These are phyloP conservation scores for Rasamsonia emersonii DNA, from an alignment of 2,329 filamentous ascomycete species.

Conservation along the genomic window DNA sequence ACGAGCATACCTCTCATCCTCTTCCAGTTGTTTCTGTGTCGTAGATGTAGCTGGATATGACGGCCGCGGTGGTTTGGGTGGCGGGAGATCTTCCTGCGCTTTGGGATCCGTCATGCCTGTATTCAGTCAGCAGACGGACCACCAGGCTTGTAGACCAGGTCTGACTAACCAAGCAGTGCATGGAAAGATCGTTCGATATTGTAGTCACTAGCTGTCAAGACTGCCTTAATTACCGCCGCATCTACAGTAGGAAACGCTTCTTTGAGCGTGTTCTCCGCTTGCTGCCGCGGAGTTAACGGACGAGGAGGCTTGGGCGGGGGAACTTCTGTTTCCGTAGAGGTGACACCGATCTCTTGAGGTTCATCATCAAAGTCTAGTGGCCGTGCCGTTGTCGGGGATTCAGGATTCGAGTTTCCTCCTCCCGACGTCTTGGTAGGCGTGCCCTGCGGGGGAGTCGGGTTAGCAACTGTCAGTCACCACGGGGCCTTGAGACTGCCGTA, in stretches of 20 bases:
- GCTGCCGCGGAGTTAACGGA: conserved; percentile 69
- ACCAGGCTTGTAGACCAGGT: no score
- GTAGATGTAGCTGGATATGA: conserved; percentile 43
- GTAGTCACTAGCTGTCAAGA: conserved; percentile 76
- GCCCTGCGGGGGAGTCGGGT: conserved; percentile 14
- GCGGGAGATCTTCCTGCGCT: conserved; percentile 58
- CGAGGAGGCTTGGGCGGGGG: conserved; percentile 77
- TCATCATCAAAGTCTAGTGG: conserved; percentile 52
- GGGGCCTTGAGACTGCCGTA: conserved; percentile 8
- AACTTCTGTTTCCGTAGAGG: conserved; percentile 18
- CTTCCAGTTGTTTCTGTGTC: conserved; percentile 71
- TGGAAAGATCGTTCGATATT: conserved; percentile 92
- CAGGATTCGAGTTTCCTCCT: conserved; percentile 31
- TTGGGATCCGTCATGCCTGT: conserved; percentile 72
- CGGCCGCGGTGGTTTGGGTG: conserved; percentile 72
- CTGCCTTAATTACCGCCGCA: conserved; percentile 69
- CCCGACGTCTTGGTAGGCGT: conserved; percentile 27
- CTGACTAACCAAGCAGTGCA: conserved; percentile 65
- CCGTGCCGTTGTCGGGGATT: conserved; percentile 48
- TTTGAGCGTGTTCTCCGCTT: conserved; percentile 79
- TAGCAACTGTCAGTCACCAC: neutral
- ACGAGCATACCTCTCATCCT: conserved; percentile 84
- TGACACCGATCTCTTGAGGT: conserved; percentile 35
- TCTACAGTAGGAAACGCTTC: conserved; percentile 92
- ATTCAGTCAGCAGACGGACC: conserved; percentile 4